Evolutionary conservation across 73 alveolate species (phyloP), one percentile per base, ranked within the genome.

Genomic region (Effrenium voratum): DNA sequence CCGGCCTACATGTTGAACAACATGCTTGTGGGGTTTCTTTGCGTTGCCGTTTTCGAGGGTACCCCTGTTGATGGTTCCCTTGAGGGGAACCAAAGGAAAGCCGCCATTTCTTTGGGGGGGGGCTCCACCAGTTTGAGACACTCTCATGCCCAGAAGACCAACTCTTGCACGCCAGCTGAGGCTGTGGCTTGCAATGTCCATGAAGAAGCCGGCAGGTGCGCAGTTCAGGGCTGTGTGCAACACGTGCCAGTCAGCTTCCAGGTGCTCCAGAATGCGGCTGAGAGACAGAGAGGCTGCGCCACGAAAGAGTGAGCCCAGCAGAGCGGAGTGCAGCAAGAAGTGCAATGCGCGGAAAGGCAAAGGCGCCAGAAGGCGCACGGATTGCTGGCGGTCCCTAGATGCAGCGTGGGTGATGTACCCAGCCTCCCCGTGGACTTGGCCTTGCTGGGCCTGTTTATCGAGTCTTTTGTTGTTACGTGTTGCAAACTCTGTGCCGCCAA

Each of bases 311-410:
- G 66, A 52, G 24, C 90, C 90, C 90, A 79, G 44, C 43, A 79
- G 49, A 16, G 93, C 79, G 28, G 93, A 85, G 93, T 85, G 93
- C 81, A 85, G 12, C 63, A 85, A 34, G 60, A 85, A 85, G 60
- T 85, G 93, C 60, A 85, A n/a, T 22, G 93, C 81, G 26, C 93
- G 79, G 36, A 47, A 85, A 15, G 93, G 40, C 55, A 85, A 46
- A 2, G 93, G 93, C 5, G 93, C 36, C 40, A 85, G 41, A 43
- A 38, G 50, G 10, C 93, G 80, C 59, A 85, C 93, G 13, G 81
- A 10, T 1, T 52, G 93, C 60, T 81, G 55, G 32, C 93, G 93
- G 8, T 85, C 93, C 6, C 81, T 41, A 28, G 93, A 85, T 2
- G 93, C 63, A 22, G n/a, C 60, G 28, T 85, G 93, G 2, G 30